A percentile compares a stretch with the other conserved stretches of the same genome.
Evolutionary conservation across 2,329 filamentous ascomycete species (phyloP).

Genomic region (Aspergillus sp.): DNA sequence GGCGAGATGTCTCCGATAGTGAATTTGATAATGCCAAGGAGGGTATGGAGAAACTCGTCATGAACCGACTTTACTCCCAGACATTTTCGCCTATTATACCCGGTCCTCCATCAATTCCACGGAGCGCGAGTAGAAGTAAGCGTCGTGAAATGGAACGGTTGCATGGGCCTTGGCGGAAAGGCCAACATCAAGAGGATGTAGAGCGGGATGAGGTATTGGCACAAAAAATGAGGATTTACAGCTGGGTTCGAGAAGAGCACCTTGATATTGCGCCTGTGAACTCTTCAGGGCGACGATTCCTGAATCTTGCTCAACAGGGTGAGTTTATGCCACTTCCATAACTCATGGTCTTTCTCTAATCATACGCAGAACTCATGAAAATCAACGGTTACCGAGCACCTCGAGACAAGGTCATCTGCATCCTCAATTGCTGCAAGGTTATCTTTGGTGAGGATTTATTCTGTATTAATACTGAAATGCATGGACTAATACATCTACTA

Average conservation of each 20-base stretch:
- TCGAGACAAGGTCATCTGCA: conserved; percentile 96
- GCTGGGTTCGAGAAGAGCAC: conserved; percentile 91
- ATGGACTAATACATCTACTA: not conserved
- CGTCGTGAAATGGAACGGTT: conserved; percentile 67
- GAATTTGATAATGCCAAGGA: conserved; percentile 98
- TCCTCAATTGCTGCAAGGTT: conserved; percentile 98
- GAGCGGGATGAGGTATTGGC: conserved; percentile 93
- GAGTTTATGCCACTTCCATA: conserved; percentile 17
- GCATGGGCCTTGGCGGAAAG: conserved; percentile 78
- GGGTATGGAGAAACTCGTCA: conserved; percentile 99
- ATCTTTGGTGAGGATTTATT: conserved; percentile 73
- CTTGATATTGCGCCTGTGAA: conserved; percentile 84
- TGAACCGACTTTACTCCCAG: conserved; percentile 94
- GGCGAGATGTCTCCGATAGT: conserved; percentile 90
- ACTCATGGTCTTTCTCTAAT: conserved; percentile 24
- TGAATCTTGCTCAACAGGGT: conserved; percentile 87
- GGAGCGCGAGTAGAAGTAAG: conserved; percentile 61
- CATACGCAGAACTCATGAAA: conserved; percentile 75
- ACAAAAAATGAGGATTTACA: conserved; percentile 95
- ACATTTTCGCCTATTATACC: conserved; percentile 95
- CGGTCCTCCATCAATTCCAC: conserved; percentile 67
- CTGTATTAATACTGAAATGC: not conserved
- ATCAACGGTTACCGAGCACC: conserved; percentile 97
- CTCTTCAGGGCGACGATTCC: conserved; percentile 83
- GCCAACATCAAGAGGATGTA: conserved; percentile 97